Conservation (phyloP, 129 eudicot species). For the Gnaphalium uliginosum region DNA sequence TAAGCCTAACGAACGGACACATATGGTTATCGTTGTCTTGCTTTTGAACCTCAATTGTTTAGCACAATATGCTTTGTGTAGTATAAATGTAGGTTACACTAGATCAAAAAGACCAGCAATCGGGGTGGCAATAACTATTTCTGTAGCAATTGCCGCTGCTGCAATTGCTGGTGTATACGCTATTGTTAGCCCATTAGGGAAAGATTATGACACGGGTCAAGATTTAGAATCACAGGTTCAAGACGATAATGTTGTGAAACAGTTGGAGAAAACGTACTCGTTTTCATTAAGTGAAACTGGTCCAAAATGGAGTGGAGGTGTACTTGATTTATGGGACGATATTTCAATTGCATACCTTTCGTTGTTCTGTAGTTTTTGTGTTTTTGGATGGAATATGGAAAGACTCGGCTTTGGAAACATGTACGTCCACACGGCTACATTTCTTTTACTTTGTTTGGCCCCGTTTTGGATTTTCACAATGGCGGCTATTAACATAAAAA, state of each 20-base stretch:
- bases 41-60: constrained; percentile 80
- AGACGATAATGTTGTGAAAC: constrained; percentile 26
- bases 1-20: constrained; percentile 86
- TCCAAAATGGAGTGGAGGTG: constrained; percentile 82
- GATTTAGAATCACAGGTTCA: constrained; percentile 74
- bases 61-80: constrained; percentile 86
- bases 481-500: constrained; percentile 81
- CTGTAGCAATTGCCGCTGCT: constrained; percentile 87
- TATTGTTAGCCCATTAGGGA: constrained; percentile 87
- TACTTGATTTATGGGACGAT: constrained; percentile 86
- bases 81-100: constrained; percentile 73
- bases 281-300: constrained; percentile 57
- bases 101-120: constrained; percentile 74
- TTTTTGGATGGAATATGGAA: constrained; percentile 99
- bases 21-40: constrained; percentile 68
- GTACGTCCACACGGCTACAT: constrained; percentile 95
- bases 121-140: constrained; percentile 76
- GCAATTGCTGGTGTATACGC: constrained; percentile 83
- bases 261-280: constrained; percentile 65
- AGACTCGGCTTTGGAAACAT: constrained; percentile 93
- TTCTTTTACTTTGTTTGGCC: constrained; percentile 75
- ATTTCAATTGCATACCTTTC: constrained; percentile 80
- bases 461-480: constrained; percentile 91
- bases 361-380: constrained; percentile 77
- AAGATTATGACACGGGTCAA: constrained; percentile 45